Conservation (phyloP, 1,284 basidiomycete genomes). For the Ganoderma leucocontextum region DNA sequence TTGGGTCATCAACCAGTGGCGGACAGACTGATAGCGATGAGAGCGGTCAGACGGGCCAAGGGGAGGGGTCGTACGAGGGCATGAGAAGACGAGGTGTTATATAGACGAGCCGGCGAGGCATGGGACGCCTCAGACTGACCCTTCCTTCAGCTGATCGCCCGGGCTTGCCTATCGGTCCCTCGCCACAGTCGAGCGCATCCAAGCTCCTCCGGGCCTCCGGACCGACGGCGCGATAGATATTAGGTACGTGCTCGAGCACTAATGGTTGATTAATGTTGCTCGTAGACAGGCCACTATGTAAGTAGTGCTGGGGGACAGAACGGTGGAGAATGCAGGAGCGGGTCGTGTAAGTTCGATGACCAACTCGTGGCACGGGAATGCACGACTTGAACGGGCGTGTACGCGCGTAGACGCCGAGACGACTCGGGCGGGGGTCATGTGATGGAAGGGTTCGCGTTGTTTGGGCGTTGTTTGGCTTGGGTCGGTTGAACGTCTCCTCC, state of each 20-base stretch:
- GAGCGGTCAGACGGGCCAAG: background rate
- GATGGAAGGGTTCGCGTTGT: conserved; percentile 35
- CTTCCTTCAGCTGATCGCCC: conserved; percentile 20
- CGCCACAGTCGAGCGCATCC: background rate
- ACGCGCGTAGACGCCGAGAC: background rate
- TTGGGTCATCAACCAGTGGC: background rate
- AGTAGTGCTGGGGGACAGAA: background rate
- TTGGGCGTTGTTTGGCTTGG: conserved; percentile 37
- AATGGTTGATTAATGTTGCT: too few relatives aligned
- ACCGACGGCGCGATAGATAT: conserved; percentile 10
- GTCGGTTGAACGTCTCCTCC: conserved; percentile 27
- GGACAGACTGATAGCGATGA: background rate
- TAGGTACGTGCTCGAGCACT: too few relatives aligned
- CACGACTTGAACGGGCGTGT: background rate
- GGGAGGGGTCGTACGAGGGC: background rate
- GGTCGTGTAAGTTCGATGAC: background rate
- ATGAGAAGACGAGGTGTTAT: conserved; percentile 13
- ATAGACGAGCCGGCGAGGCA: conserved; percentile 15
- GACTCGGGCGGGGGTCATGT: conserved; percentile 25
- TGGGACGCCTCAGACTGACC: conserved; percentile 7
- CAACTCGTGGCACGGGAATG: background rate
- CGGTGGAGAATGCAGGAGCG: background rate
- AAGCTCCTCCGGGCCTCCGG: conserved; percentile 12
- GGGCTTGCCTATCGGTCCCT: background rate
- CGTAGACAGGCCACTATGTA: too few relatives aligned